These are phyloP conservation scores for Fusarium fujikuroi DNA, from an alignment of 2,329 filamentous ascomycete genomes.

Conservation along the genomic window DNA sequence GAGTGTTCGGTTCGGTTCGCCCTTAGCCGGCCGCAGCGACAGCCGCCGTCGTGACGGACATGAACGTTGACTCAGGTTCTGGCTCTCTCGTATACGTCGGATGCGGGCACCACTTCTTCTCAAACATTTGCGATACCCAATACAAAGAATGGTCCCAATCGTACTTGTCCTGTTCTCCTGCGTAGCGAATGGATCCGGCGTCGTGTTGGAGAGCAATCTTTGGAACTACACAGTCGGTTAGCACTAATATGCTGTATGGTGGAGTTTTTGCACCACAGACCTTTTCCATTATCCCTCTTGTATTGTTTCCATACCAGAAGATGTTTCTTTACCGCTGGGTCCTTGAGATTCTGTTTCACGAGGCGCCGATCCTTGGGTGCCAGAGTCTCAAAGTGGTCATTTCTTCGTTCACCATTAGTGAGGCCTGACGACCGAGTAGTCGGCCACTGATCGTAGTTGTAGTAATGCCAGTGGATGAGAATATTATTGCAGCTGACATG, in stretches of 20 bases:
- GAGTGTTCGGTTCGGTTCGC: not conserved
- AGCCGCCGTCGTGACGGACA: not conserved
- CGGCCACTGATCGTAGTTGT: constrained; percentile 51
- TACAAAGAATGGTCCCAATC: constrained; percentile 56
- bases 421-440: constrained; percentile 41
- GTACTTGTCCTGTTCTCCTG: constrained; percentile 40
- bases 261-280: constrained; percentile 5
- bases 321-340: constrained; percentile 39
- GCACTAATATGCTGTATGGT: not conserved
- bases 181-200: constrained; percentile 21
- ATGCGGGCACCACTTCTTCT: constrained; percentile 53
- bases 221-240: constrained; percentile 19
- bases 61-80: not conserved
- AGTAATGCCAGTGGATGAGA: constrained; percentile 63
- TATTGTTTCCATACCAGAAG: constrained; percentile 42
- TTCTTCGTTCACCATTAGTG: constrained; percentile 12
- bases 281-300: constrained; percentile 38
- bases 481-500: constrained; percentile 59
- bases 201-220: not conserved
- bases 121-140: constrained; percentile 60
- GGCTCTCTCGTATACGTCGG: constrained; percentile 45
- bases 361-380: constrained; percentile 48
- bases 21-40: not conserved
- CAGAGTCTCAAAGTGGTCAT: constrained; percentile 47
- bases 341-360: constrained; percentile 45